These are phyloP conservation scores for Grigorovia yakushimaensis DNA, from an alignment of 805 yeast species.

Conservation along the genomic window DNA sequence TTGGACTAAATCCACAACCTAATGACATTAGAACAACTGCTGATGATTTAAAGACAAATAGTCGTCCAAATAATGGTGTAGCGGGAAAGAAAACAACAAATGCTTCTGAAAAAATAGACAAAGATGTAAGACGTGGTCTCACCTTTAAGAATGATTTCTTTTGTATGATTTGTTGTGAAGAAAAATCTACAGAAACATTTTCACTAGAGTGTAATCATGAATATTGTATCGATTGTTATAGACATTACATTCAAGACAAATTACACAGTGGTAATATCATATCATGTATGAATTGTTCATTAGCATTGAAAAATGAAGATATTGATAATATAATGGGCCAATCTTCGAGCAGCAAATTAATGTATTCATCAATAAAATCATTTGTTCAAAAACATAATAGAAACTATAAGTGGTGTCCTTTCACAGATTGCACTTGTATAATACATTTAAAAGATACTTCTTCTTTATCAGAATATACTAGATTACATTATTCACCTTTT, in stretches of 20 bases:
- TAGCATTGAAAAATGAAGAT: conserved; percentile 30
- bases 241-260: conserved; percentile 43
- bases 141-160: conserved; percentile 24
- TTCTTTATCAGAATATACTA: conserved; percentile 18
- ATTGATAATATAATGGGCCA: conserved; percentile 34
- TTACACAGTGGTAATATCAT: conserved; percentile 38
- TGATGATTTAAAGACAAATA: background rate
- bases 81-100: background rate
- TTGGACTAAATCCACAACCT: conserved; percentile 23
- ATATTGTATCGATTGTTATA: conserved; percentile 63
- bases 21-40: background rate
- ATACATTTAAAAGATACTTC: conserved; percentile 34
- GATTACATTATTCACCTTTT: conserved; percentile 40
- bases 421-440: conserved; percentile 62
- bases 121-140: conserved; percentile 8
- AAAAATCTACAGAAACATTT: conserved; percentile 34
- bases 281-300: conserved; percentile 56
- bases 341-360: conserved; percentile 22
- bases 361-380: conserved; percentile 34
- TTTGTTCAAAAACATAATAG: conserved; percentile 43
- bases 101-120: too few species aligned
- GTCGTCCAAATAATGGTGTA: background rate
- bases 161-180: conserved; percentile 72
- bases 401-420: conserved; percentile 70
- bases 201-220: conserved; percentile 59